Conservation (phyloP, 179 eudicot species). For the Beta corolliflora region DNA sequence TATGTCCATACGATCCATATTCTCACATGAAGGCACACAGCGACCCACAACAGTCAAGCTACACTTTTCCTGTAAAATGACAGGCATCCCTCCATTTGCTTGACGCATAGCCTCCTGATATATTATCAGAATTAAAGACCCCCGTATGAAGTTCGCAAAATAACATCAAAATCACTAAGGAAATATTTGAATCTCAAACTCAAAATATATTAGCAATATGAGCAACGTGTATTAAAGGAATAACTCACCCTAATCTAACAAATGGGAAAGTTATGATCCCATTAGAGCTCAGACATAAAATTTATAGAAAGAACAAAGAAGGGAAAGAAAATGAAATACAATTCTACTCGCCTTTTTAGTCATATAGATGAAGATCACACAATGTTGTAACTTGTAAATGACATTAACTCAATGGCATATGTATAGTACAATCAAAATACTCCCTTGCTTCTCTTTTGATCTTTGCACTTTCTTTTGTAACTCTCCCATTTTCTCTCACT, state of each 20-base stretch:
- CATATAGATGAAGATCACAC: no score
- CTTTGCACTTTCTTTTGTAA: neutral
- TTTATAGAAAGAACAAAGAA: no score
- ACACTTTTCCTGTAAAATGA: slow-evolving; percentile 61
- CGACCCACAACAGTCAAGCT: slow-evolving; percentile 62
- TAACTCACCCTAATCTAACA: no score
- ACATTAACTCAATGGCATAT: neutral
- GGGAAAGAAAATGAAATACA: neutral
- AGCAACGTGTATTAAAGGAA: no score
- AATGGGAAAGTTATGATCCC: neutral
- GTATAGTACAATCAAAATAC: neutral
- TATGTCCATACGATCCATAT: slow-evolving; percentile 27
- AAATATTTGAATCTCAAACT: neutral
- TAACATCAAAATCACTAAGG: slow-evolving; percentile 1
- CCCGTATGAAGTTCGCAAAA: neutral
- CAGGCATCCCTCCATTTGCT: slow-evolving; percentile 62
- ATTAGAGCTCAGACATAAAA: neutral
- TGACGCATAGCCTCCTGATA: slow-evolving; percentile 52
- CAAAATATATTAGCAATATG: neutral
- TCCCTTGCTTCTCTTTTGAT: neutral
- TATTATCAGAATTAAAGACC: neutral
- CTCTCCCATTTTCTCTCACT: no score
- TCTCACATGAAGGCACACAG: slow-evolving; percentile 37
- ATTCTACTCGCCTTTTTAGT: neutral
- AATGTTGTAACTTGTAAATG: neutral